Base-by-base conservation (phyloP, 345 rosid genomes). In the Murraya paniculata region DNA sequence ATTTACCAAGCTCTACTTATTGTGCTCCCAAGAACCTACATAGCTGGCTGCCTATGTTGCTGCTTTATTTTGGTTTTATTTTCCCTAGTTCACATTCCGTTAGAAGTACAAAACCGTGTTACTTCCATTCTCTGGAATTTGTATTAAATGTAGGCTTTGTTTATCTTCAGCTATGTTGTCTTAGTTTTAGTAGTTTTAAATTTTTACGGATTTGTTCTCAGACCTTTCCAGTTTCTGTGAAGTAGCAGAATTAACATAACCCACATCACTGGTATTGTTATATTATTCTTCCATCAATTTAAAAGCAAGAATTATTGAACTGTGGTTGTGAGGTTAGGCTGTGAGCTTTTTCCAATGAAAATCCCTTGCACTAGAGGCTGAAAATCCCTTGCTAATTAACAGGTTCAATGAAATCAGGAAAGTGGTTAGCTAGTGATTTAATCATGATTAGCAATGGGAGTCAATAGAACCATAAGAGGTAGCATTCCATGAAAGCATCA, bases 21-120 rank as follows among this genome's bases (percentile, higher is more conserved):
- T 83, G 74, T 82, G 73, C 77, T 83, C 80, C 92, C 77, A 70
- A 86, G 89, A 89, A 88, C 98, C 92, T 79, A 81, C 85, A 78
- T 81, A 81, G 82, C 84, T 80, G 64, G 82, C 87, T 82, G 83
- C 85, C 86, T 87, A 41, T 81, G 80, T 85, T 89, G 82, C 82
- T 81, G 77, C 67, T 77, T 62, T 82, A 70, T 82, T 81, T 82
- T 24, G 7, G 33, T 66, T 80, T 66, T 45, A 27, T 59, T 70
- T 74, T 80, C 60, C 64, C 73, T 77, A 66, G 81, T 76, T 79
- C 66, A 58, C 71, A 4, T 65, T 76, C 77, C 66, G 41, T 77
- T 65, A 64, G 72, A 73, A 65, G 73, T 83, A 27, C 22, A 48
- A 80, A 73, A 64, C 91, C 85, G 9, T 85, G 82, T 83, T 81